Percentiles rank a stretch among this genome's conserved stretches.
phyloP scores from a whole-genome alignment of 2,329 filamentous ascomycete species.

The Colletotrichum trifolii region DNA sequence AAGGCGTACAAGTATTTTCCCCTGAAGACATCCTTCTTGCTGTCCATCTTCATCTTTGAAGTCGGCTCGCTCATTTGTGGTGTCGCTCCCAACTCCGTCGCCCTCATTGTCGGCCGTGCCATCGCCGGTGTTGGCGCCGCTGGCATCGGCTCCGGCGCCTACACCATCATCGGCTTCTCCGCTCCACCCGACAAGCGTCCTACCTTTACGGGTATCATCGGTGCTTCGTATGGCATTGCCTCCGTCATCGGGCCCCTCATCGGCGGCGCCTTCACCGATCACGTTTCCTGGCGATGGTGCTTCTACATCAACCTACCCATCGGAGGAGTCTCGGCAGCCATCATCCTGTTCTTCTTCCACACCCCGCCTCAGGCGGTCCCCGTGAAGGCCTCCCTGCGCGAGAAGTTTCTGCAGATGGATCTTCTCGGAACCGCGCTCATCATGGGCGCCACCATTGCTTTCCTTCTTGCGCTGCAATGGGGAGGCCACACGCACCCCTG shows the following conservation, averaged over 20 bases:
- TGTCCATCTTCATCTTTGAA: constrained; percentile 63
- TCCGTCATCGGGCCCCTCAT: constrained; percentile 50
- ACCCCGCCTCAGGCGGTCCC: constrained; percentile 53
- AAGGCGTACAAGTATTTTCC: constrained; percentile 64
- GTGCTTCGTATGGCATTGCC: constrained; percentile 50
- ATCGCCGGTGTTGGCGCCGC: constrained; percentile 60
- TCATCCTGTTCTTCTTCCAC: constrained; percentile 55
- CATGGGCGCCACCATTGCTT: constrained; percentile 55
- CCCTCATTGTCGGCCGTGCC: constrained; percentile 64
- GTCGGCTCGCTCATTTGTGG: constrained; percentile 63
- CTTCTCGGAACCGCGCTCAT: constrained; percentile 56
- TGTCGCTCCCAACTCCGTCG: constrained; percentile 57
- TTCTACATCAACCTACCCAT: constrained; percentile 54
- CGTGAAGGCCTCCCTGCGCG: constrained; percentile 47
- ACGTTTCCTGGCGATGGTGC: constrained; percentile 52
- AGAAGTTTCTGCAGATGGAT: constrained; percentile 62
- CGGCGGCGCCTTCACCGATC: constrained; percentile 51
- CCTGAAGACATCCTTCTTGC: constrained; percentile 61
- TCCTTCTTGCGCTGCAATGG: constrained; percentile 60
- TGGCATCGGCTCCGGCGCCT: constrained; percentile 59
- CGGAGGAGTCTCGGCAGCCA: constrained; percentile 46
- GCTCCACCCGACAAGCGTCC: constrained; percentile 49
- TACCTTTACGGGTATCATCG: constrained; percentile 52
- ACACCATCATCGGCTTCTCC: constrained; percentile 60
- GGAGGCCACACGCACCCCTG: constrained; percentile 57